These are phyloP conservation scores for Solanum pimpinellifolium DNA, from an alignment of 257 asterid genomes.

Conservation along the genomic window DNA sequence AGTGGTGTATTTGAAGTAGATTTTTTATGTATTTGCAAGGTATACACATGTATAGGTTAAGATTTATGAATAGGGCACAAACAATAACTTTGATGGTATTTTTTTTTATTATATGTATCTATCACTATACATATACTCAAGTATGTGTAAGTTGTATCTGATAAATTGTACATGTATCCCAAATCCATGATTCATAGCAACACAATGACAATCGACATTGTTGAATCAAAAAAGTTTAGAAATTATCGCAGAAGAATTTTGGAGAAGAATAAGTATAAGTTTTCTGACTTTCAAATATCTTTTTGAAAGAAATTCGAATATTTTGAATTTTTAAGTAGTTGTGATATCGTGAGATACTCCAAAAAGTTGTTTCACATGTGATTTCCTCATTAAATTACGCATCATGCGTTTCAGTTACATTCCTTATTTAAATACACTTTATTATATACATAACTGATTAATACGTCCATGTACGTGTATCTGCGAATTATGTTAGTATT, in stretches of 20 bases:
- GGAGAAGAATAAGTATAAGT: no score
- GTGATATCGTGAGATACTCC: background rate
- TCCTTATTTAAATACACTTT: background rate
- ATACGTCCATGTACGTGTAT: background rate
- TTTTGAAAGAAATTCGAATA: no score
- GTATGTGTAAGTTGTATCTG: background rate
- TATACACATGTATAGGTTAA: background rate
- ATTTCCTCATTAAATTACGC: background rate
- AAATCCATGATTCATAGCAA: background rate
- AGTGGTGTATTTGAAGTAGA: background rate
- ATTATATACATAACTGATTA: no score
- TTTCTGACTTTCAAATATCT: no score
- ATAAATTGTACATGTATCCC: no score
- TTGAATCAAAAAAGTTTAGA: no score
- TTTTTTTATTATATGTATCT: background rate
- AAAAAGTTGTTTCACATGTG: background rate
- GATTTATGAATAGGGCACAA: background rate
- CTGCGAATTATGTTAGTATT: background rate
- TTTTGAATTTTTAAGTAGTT: no score
- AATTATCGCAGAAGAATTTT: no score
- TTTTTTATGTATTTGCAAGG: background rate
- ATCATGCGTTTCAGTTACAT: no score
- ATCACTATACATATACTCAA: background rate
- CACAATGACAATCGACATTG: no score
- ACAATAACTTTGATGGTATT: background rate